Conservation (phyloP, 2,329 filamentous ascomycete genomes). For the Phialocephala subalpina region DNA sequence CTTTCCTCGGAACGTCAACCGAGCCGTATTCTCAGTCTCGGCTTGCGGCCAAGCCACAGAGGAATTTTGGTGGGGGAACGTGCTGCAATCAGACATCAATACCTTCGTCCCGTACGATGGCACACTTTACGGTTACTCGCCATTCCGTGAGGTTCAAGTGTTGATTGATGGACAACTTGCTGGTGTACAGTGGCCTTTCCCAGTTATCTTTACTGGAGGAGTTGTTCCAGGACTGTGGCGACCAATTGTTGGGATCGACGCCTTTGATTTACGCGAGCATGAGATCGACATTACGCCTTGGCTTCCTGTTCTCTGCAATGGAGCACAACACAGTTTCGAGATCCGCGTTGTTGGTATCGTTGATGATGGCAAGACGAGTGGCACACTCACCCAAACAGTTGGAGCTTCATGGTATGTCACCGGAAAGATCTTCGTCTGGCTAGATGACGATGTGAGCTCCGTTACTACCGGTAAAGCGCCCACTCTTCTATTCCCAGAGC, state of each 20-base stretch:
- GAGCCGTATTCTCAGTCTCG: conserved; percentile 78
- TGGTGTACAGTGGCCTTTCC: conserved; percentile 83
- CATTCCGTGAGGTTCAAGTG: conserved; percentile 82
- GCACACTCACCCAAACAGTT: conserved; percentile 60
- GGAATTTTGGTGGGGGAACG: conserved; percentile 89
- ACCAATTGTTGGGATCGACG: conserved; percentile 79
- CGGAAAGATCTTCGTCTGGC: conserved; percentile 84
- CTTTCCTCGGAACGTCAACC: conserved; percentile 72
- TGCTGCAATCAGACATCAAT: conserved; percentile 66
- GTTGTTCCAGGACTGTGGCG: conserved; percentile 80
- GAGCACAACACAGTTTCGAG: conserved; percentile 69
- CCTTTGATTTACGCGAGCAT: conserved; percentile 80
- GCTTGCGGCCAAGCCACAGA: conserved; percentile 79
- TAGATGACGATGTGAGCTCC: conserved; percentile 56
- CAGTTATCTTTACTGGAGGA: conserved; percentile 83
- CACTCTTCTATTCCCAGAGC: conserved; percentile 44
- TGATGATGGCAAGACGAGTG: conserved; percentile 57
- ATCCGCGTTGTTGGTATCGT: conserved; percentile 72
- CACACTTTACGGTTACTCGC: conserved; percentile 70
- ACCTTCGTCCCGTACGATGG: conserved; percentile 66
- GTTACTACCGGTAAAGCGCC: conserved; percentile 59
- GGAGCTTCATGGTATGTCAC: conserved; percentile 78
- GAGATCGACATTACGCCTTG: conserved; percentile 86
- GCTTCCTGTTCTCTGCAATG: conserved; percentile 74
- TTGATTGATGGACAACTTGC: conserved; percentile 76